Evolutionary conservation across 495 filamentous ascomycete genomes (phyloP), one percentile per base, ranked within the genome.

Genomic region (Pseudomonodictys pantanalensis): DNA sequence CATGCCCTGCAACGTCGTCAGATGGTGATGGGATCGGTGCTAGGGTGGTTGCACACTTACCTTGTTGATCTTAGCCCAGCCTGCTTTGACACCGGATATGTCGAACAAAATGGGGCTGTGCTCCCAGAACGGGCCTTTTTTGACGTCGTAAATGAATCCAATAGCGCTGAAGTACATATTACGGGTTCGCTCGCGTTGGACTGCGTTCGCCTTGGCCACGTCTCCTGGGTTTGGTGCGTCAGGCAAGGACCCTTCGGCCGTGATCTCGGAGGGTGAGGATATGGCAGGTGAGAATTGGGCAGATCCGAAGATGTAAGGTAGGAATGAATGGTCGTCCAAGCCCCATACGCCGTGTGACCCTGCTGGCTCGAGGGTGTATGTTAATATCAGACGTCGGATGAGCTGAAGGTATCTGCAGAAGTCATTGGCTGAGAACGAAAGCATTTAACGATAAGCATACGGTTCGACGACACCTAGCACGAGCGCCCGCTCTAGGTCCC

Each of bases 121-220:
- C 66, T 97, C 93, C 95, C 93, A 97, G 73, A 99, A 99, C 1
- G 95, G 93, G 0, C 93, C 93, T 52, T 78, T 90, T 71, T 99
- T 99, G 49, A 99, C 93, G 75, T 97, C 95, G 70, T 96, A 87
- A 68, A 99, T 97, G 75, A 99, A 99, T 8, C 90, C 92, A 60
- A 99, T 81, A n/a, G 93, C 95, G n/a, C 86, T 86, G 77, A 97
- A 99, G 72, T 99, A 99, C 78, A 99, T 82, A 71, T 97, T 96
- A 12, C 66, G 76, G 50, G 78, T 76, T 51, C 90, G 78, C 69
- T 91, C 83, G 39, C 79, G 74, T 41, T 88, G 79, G 26, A 96
- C 91, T 15, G 83, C 71, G 23, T 73, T 74, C 2, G 76, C 66
- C 62, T 91, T 91, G 10, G 81, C 77, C 3, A 97, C 81, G 54